These are phyloP conservation scores for Orbilia blumenaviensis DNA, from an alignment of 2,329 filamentous ascomycete species.

Conservation along the genomic window DNA sequence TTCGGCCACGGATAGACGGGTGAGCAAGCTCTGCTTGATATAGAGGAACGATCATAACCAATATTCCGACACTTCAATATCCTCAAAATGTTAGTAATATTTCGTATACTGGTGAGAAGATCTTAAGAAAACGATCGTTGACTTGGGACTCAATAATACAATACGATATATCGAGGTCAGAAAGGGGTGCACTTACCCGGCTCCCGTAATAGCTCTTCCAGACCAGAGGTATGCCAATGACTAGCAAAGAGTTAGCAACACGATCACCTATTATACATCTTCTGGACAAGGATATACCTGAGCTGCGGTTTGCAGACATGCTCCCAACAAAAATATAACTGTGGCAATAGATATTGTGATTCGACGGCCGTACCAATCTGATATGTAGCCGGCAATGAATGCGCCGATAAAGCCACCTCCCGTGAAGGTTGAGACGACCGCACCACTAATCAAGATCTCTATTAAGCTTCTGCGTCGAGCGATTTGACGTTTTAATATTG, in stretches of 20 bases:
- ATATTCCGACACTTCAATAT: conserved; percentile 66
- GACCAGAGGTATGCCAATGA: conserved; percentile 71
- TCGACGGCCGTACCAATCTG: conserved; percentile 74
- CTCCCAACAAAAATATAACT: conserved; percentile 76
- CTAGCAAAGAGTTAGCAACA: too few species aligned
- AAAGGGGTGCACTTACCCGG: conserved; percentile 64
- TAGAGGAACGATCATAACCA: conserved; percentile 73
- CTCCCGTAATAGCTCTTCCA: conserved; percentile 74
- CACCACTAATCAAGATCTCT: conserved; percentile 64
- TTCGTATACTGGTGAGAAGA: too few species aligned
- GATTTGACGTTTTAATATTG: not conserved
- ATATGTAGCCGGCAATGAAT: conserved; percentile 70
- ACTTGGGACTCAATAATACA: too few species aligned
- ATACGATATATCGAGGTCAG: not conserved
- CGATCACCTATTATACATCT: too few species aligned
- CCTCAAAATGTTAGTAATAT: not conserved
- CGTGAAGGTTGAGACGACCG: conserved; percentile 81
- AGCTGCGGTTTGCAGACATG: conserved; percentile 77
- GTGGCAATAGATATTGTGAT: conserved; percentile 77
- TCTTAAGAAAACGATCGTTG: too few species aligned
- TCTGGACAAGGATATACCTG: conserved; percentile 11
- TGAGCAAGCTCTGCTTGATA: conserved; percentile 84
- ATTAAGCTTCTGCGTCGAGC: not conserved
- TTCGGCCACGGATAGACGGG: conserved; percentile 77
- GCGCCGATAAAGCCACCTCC: conserved; percentile 78